Percentiles rank a stretch among this genome's conserved stretches.
These are phyloP conservation scores for Acacia confusa DNA, from an alignment of 306 rosid genomes.

Conservation along the genomic window DNA sequence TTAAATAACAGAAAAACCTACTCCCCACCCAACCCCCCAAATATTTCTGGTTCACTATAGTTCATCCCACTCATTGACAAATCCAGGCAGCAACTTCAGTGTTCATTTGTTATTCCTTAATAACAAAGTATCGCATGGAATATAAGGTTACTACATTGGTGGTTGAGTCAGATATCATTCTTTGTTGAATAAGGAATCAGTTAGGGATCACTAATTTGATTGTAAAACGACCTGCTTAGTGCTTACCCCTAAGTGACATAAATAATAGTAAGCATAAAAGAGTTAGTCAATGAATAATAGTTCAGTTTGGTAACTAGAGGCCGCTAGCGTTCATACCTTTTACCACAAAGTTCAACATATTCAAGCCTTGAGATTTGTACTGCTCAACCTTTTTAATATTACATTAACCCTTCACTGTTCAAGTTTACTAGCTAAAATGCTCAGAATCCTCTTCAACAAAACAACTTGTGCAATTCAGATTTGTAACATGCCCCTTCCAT, in stretches of 20 bases:
- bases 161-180: neutral
- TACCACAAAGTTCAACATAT: neutral
- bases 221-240: neutral
- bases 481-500: neutral
- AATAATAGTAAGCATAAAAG: neutral
- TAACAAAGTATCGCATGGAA: neutral
- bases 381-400: neutral
- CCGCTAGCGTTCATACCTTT: neutral
- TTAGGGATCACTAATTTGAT: neutral
- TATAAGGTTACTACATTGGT: neutral
- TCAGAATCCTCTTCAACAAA: neutral
- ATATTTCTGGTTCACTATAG: neutral
- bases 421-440: neutral
- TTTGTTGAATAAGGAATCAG: neutral
- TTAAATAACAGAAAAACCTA: neutral
- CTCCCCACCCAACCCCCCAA: neutral
- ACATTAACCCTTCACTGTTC: neutral
- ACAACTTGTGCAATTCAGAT: neutral
- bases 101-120: slow-evolving; percentile 1
- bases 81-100: neutral
- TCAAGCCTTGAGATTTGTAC: neutral
- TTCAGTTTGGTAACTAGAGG: neutral
- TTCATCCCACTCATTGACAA: neutral
- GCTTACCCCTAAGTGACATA: neutral
- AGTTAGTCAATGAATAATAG: neutral